A percentile compares a stretch with the other conserved stretches of the same genome.
phyloP scores from a whole-genome alignment of 768 basidiomycete species.

The Xerocomellus dryophilus region DNA sequence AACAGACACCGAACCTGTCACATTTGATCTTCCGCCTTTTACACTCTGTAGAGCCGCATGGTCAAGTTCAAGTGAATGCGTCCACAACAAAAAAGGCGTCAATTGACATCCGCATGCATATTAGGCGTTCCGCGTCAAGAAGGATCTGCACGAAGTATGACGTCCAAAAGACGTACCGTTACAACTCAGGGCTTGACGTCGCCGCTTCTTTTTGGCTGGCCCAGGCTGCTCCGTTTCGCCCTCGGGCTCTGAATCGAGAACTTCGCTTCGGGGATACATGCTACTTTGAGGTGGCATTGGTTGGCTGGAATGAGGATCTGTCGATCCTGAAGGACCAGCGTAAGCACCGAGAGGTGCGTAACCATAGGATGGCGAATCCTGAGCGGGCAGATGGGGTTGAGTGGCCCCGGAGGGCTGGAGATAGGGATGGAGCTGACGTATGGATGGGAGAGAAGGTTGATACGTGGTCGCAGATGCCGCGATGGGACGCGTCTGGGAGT shows the following conservation, averaged over 20 bases:
- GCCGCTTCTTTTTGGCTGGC: conserved; percentile 78
- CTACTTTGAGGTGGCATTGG: conserved; percentile 18
- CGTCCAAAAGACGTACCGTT: conserved; percentile 53
- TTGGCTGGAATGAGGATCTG: conserved; percentile 26
- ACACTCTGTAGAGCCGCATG: conserved; percentile 52
- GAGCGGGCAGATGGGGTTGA: conserved; percentile 27
- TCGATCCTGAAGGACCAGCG: conserved; percentile 24
- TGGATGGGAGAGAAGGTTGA: conserved; percentile 53
- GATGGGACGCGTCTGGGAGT: conserved; percentile 29
- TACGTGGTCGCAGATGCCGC: conserved; percentile 21
- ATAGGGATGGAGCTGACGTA: conserved; percentile 65
- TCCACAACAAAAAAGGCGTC: background rate
- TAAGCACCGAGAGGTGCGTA: conserved; percentile 25
- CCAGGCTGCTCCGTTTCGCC: conserved; percentile 47
- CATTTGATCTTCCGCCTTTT: conserved; percentile 87
- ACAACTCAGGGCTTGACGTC: conserved; percentile 80
- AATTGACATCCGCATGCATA: background rate
- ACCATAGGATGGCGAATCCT: conserved; percentile 26
- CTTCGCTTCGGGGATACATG: conserved; percentile 35
- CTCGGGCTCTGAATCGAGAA: conserved; percentile 56
- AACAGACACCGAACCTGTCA: conserved; percentile 56
- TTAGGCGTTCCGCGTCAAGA: conserved; percentile 12
- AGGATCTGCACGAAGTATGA: conserved; percentile 21
- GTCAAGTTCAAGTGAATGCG: conserved; percentile 1
- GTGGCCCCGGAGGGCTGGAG: conserved; percentile 48